These are phyloP conservation scores for Nitzschia inconspicua DNA, from an alignment of 108 stramenopile species.

Conservation along the genomic window DNA sequence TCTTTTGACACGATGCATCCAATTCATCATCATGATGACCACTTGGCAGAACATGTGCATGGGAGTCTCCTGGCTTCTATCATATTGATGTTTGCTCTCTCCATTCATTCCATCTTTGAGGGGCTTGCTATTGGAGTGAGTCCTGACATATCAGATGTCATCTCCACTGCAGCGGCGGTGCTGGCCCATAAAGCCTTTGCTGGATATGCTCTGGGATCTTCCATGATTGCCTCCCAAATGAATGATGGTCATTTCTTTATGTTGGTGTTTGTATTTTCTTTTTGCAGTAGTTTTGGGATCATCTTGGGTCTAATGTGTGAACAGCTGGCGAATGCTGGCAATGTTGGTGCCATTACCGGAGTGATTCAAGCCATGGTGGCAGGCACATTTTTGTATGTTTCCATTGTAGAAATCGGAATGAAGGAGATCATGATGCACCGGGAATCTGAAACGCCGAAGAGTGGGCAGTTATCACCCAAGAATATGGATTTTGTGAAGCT, in stretches of 20 bases:
- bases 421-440: slow-evolving; percentile 37
- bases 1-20: too few species aligned
- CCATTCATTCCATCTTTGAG: slow-evolving; percentile 37
- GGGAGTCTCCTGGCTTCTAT: slow-evolving; percentile 26
- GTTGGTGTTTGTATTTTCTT: slow-evolving; percentile 16
- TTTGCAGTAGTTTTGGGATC: slow-evolving; percentile 23
- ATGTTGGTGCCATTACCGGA: slow-evolving; percentile 8
- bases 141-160: not conserved
- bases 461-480: not conserved
- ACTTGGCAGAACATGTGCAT: slow-evolving; percentile 23
- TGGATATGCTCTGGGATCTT: slow-evolving; percentile 34
- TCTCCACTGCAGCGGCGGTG: slow-evolving; percentile 32
- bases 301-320: slow-evolving; percentile 11
- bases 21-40: slow-evolving; percentile 32
- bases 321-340: too few species aligned
- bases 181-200: slow-evolving; percentile 45
- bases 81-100: slow-evolving; percentile 34
- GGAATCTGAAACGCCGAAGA: not conserved
- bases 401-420: slow-evolving; percentile 40
- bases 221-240: slow-evolving; percentile 24
- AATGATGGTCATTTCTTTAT: not conserved
- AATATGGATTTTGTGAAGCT: slow-evolving; percentile 14
- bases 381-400: slow-evolving; percentile 42
- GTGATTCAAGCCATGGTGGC: slow-evolving; percentile 38
- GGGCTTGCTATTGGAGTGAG: slow-evolving; percentile 38